A percentile compares a stretch with the other conserved stretches of the same genome.
phyloP scores from a whole-genome alignment of 768 basidiomycete genomes.

The Phaeolepiota aurea region DNA sequence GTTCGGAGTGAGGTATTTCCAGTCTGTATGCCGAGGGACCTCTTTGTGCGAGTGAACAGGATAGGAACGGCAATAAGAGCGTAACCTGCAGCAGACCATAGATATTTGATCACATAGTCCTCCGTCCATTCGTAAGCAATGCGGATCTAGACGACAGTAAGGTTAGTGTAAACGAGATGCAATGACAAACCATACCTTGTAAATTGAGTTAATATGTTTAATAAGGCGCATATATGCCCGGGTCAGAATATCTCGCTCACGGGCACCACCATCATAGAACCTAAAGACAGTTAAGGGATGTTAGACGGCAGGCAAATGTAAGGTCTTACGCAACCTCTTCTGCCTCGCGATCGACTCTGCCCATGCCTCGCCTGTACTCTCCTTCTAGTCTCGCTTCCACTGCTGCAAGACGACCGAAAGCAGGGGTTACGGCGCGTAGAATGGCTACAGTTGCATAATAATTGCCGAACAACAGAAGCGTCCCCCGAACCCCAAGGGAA shows the following conservation, averaged over 20 bases:
- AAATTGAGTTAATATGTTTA: conserved; percentile 86
- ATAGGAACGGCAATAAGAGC: conserved; percentile 86
- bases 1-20: not conserved
- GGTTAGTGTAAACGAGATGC: not conserved
- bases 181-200: conserved; percentile 46
- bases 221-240: conserved; percentile 73
- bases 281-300: conserved; percentile 23
- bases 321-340: conserved; percentile 83
- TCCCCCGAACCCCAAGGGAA: conserved; percentile 82
- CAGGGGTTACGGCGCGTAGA: conserved; percentile 78
- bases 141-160: conserved; percentile 46
- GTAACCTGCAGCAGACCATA: conserved; percentile 93
- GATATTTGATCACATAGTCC: conserved; percentile 94
- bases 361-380: conserved; percentile 84
- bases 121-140: conserved; percentile 95
- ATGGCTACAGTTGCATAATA: conserved; percentile 85
- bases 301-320: not conserved
- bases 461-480: conserved; percentile 67
- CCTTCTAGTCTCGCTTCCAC: conserved; percentile 85
- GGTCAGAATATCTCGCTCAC: conserved; percentile 78
- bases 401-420: conserved; percentile 86
- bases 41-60: conserved; percentile 54
- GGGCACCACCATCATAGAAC: conserved; percentile 84
- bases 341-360: conserved; percentile 77
- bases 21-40: conserved; percentile 23